Base-by-base conservation (phyloP, 2,329 filamentous ascomycete genomes). In the Xylaria sp. region DNA sequence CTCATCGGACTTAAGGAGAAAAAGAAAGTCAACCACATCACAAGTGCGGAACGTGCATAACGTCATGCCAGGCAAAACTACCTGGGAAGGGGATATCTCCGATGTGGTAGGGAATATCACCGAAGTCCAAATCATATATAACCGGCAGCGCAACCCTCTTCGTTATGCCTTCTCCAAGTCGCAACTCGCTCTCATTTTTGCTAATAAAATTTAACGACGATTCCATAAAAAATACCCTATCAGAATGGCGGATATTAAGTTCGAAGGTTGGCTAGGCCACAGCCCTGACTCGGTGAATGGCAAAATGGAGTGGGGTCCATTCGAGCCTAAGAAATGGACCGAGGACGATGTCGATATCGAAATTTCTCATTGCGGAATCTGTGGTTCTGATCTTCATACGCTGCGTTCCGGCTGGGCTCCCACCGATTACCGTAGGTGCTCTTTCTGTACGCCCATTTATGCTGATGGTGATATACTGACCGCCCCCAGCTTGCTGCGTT, bases 291-390 rank as follows among this genome's bases (percentile, higher is more conserved):
- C 82, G 23, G 79, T 75, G 67, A 76, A 86, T 5, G 85, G 85
- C 61, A 85, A 87, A 61, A 86, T 87, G 85, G 76, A 81, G 36
- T 87, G 85, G 85, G 80, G 80, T 46, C 79, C 85, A 64, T 90
- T 85, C 63, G 82, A 88, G 77, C 88, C 88, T 43, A 91, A 91
- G 81, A 78, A 80, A n/a, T 91, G 88, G 85, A 85, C 88, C 52
- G 89, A 91, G 76, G 86, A 83, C 30, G 88, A 91, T 69, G 79
- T 92, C 62, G 89, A 91, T 74, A 89, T 92, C 72, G 82, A 86
- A 74, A 80, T 92, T 70, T 86, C 87, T 3, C 88, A 91, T 80
- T 91, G 88, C 74, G 89, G 89, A 68, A 85, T 91, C 70, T 91
- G 89, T 75, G 89, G 87, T 63, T 86, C 84, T 0, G 89, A 91